Percentiles rank a stretch among this genome's conserved stretches.
phyloP scores from a whole-genome alignment of 306 rosid species.

The Rosa persica region DNA sequence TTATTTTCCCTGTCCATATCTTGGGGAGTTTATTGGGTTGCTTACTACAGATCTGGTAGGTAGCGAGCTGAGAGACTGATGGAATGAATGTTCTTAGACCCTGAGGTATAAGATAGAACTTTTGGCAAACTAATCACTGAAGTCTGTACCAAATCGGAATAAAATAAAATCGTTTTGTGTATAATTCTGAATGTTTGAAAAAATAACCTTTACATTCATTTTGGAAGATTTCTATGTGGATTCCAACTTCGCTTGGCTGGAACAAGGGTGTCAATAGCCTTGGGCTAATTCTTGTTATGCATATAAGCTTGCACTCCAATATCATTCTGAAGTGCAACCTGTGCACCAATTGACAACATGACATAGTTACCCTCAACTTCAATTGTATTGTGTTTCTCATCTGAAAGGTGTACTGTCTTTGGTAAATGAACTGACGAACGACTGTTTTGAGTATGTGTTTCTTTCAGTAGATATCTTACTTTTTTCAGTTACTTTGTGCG shows the following conservation, averaged over 20 bases:
- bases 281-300: neutral
- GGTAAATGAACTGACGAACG: neutral
- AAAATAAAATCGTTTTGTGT: neutral
- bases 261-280: neutral
- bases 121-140: neutral
- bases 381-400: neutral
- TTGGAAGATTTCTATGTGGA: neutral
- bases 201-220: neutral
- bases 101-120: neutral
- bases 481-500: neutral
- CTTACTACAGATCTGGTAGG: neutral
- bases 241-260: neutral
- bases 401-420: neutral
- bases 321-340: neutral
- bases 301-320: neutral
- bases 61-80: neutral
- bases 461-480: neutral
- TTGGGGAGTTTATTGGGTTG: neutral
- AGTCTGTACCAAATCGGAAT: neutral
- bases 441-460: neutral
- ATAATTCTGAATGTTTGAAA: neutral
- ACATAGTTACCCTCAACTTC: neutral
- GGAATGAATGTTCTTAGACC: conserved; percentile 1
- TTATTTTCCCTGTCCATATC: neutral
- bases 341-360: neutral